phyloP scores from a whole-genome alignment of 106 monocot genomes.

The Vanilla planifolia region DNA sequence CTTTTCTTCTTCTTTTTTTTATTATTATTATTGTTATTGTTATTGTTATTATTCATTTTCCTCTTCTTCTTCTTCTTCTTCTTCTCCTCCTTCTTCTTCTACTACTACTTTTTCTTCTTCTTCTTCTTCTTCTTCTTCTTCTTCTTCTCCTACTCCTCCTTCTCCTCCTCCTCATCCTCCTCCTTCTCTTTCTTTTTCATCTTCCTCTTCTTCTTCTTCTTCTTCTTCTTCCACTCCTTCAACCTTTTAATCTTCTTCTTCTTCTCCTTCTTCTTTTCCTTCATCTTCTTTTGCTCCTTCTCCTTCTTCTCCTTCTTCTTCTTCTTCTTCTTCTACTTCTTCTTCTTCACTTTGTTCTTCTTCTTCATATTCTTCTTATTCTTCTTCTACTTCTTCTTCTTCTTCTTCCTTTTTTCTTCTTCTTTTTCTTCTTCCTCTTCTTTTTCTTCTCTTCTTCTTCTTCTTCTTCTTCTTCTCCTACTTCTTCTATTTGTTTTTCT shows the following conservation, averaged over 20 bases:
- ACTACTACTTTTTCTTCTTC: not conserved
- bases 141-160: too few species aligned
- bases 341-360: not conserved
- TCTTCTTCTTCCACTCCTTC: too few species aligned
- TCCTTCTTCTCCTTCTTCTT: not conserved
- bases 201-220: not conserved
- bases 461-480: too few species aligned
- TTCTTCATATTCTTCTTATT: too few species aligned
- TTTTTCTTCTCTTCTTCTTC: too few species aligned
- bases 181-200: not conserved
- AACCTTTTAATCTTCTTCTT: too few species aligned
- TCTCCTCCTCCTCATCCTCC: too few species aligned
- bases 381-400: too few species aligned
- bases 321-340: not conserved
- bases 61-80: not conserved
- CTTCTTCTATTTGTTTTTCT: too few species aligned
- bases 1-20: not conserved
- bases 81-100: not conserved
- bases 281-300: too few species aligned
- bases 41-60: too few species aligned
- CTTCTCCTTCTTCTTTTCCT: too few species aligned
- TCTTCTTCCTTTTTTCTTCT: not conserved
- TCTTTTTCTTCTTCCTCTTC: not conserved
- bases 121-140: not conserved
- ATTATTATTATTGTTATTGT: not conserved